phyloP scores from a whole-genome alignment of 2,329 filamentous ascomycete species.

The Botrytis aclada region DNA sequence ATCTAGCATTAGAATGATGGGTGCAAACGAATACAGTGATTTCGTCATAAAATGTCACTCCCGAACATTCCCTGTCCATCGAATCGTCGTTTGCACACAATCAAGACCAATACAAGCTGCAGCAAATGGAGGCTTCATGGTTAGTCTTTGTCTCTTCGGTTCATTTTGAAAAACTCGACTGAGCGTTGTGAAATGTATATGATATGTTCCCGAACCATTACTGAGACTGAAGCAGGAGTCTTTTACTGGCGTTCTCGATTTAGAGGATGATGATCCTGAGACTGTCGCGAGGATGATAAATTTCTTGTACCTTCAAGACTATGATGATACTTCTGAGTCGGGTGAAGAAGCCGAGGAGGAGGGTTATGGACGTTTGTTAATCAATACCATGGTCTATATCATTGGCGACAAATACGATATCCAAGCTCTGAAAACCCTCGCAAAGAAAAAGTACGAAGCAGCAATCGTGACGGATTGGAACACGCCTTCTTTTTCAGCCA shows the following conservation, averaged over 20 bases:
- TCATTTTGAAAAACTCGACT: background rate
- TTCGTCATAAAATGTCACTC: slow-evolving; percentile 24
- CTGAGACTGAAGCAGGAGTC: slow-evolving; percentile 17
- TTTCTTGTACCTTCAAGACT: slow-evolving; percentile 53
- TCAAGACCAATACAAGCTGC: slow-evolving; percentile 25
- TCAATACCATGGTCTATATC: slow-evolving; percentile 19
- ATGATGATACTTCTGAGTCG: background rate
- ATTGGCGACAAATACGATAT: slow-evolving; percentile 23
- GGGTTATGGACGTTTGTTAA: background rate
- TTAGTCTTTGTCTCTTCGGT: slow-evolving; percentile 5
- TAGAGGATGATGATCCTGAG: slow-evolving; percentile 17
- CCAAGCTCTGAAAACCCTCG: slow-evolving; percentile 14
- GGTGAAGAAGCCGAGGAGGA: background rate
- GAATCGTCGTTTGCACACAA: slow-evolving; percentile 25
- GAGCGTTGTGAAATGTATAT: background rate
- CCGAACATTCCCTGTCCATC: slow-evolving; percentile 27
- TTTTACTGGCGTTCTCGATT: background rate
- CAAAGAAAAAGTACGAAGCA: slow-evolving; percentile 16
- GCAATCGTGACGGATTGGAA: slow-evolving; percentile 4
- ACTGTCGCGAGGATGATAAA: slow-evolving; percentile 20
- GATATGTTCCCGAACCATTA: background rate
- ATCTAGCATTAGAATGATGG: slow-evolving; percentile 3
- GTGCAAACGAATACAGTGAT: slow-evolving; percentile 23
- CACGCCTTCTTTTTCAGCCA: background rate
- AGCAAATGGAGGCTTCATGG: slow-evolving; percentile 21